Conservation (phyloP, 1,139 yeast genomes). For the Lodderomyces jiufengensis region DNA sequence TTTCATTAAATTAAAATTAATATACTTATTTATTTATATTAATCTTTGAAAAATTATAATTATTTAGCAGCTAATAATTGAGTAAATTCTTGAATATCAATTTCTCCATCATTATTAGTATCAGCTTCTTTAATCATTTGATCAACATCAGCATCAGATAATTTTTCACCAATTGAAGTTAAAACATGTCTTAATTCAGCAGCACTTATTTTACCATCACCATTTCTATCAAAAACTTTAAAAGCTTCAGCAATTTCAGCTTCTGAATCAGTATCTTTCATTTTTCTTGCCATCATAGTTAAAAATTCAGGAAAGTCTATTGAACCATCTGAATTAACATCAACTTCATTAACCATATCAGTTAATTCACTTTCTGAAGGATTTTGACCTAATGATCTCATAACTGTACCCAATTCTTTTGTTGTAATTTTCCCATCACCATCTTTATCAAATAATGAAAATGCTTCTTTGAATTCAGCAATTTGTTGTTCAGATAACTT, state of each 20-base stretch:
- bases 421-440: conserved; percentile 95
- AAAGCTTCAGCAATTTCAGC: conserved; percentile 97
- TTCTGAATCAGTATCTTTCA: conserved; percentile 94
- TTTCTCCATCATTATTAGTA: conserved; percentile 93
- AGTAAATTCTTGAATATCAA: conserved; percentile 93
- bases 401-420: conserved; percentile 93
- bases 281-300: conserved; percentile 90
- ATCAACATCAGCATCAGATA: conserved; percentile 93
- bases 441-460: conserved; percentile 92
- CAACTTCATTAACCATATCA: conserved; percentile 96
- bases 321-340: conserved; percentile 89
- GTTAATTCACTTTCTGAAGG: conserved; percentile 95
- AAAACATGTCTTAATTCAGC: conserved; percentile 95
- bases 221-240: conserved; percentile 90
- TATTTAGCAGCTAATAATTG: conserved; percentile 59
- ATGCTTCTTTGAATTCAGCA: conserved; percentile 96
- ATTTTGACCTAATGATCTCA: conserved; percentile 96
- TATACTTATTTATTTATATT: too few species aligned
- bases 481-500: conserved; percentile 94
- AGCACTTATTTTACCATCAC: conserved; percentile 94
- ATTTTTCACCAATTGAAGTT: conserved; percentile 94
- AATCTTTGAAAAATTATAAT: too few species aligned
- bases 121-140: conserved; percentile 97
- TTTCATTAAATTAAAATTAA: too few species aligned
- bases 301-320: conserved; percentile 87